Evolutionary conservation across 179 eudicot genomes (phyloP).

Genomic region (Drosera spatulata): DNA sequence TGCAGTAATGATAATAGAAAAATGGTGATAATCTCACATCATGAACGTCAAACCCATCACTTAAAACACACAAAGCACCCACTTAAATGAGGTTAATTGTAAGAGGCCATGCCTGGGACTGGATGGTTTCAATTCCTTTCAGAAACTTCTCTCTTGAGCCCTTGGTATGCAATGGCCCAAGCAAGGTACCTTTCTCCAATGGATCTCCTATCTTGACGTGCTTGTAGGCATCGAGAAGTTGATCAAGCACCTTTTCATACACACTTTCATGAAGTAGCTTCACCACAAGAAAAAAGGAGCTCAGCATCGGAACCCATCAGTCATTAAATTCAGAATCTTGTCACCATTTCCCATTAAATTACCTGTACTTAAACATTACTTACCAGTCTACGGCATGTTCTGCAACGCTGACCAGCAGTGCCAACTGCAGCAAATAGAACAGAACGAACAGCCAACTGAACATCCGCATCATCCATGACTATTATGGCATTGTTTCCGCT

Average conservation of each 20-base stretch:
- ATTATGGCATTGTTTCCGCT: constrained; percentile 97
- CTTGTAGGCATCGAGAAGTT: constrained; percentile 59
- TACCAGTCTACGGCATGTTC: constrained; percentile 99
- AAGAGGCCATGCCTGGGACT: constrained; percentile 61
- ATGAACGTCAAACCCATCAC: too few relatives aligned
- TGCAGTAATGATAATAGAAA: too few relatives aligned
- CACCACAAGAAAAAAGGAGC: constrained; percentile 6
- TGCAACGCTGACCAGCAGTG: constrained; percentile 98
- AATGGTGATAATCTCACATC: too few relatives aligned
- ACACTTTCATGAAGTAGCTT: constrained; percentile 83
- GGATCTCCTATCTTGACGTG: constrained; percentile 97
- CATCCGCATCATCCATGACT: constrained; percentile 96
- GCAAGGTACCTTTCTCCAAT: constrained; percentile 73
- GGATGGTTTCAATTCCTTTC: constrained; percentile 73
- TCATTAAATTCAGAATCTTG: background rate
- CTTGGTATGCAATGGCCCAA: constrained; percentile 90
- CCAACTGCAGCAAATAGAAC: constrained; percentile 97
- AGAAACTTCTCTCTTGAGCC: constrained; percentile 65
- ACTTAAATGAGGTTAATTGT: constrained; percentile 5
- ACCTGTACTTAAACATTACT: background rate
- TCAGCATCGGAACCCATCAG: too few relatives aligned
- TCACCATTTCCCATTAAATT: too few relatives aligned
- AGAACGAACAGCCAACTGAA: constrained; percentile 79
- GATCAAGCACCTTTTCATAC: constrained; percentile 65
- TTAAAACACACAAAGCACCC: background rate